These are phyloP conservation scores for Ceratobasidium sp. DNA, from an alignment of 1,284 basidiomycete species.

Conservation along the genomic window DNA sequence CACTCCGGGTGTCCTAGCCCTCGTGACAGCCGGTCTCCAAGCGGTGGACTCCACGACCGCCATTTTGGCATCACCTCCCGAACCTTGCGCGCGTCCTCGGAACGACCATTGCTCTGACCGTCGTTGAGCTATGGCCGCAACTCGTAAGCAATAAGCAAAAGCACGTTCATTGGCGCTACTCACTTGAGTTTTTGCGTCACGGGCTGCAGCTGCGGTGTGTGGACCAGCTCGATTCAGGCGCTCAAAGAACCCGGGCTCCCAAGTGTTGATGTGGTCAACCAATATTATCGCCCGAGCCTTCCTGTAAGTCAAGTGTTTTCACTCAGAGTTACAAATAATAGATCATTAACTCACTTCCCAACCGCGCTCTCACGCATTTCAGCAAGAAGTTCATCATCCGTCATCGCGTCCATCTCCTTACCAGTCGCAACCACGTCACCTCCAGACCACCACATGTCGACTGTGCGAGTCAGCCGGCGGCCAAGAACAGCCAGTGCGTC, in stretches of 20 bases:
- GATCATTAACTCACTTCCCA: no score
- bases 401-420: no score
- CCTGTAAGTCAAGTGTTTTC: not conserved
- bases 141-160: not conserved
- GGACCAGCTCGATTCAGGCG: not conserved
- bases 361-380: no score
- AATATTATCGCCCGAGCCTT: not conserved
- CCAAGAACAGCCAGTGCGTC: no score
- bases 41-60: not conserved
- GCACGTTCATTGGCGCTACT: no score
- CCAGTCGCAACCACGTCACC: no score
- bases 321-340: no score
- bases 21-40: not conserved
- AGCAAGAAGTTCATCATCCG: no score
- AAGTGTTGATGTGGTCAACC: not conserved
- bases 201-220: not conserved
- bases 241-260: not conserved
- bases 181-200: not conserved
- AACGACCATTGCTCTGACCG: constrained; percentile 3
- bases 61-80: not conserved
- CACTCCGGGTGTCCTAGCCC: not conserved
- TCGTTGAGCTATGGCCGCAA: not conserved
- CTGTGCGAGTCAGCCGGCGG: no score
- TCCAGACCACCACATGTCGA: no score
- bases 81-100: constrained; percentile 1